Conservation (phyloP, 768 basidiomycete species). For the Suillus discolor region DNA sequence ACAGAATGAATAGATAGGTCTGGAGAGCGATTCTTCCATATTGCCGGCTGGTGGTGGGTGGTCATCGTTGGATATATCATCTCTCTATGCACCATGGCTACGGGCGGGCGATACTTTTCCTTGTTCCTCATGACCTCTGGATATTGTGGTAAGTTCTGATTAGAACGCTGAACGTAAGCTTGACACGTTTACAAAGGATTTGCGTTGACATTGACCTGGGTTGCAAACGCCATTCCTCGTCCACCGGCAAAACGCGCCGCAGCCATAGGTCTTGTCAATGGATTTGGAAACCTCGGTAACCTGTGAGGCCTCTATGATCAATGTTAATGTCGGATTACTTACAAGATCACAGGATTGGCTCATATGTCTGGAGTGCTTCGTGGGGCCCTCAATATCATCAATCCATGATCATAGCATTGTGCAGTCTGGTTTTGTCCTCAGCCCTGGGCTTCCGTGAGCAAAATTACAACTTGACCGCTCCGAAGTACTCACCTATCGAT, state of each 20-base stretch:
- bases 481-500: neutral
- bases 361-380: constrained; percentile 60
- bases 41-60: constrained; percentile 59
- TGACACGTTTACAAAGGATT: constrained; percentile 32
- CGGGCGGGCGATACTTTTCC: constrained; percentile 56
- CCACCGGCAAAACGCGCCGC: constrained; percentile 56
- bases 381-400: constrained; percentile 68
- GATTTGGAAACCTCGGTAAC: constrained; percentile 58
- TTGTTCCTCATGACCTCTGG: constrained; percentile 66
- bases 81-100: constrained; percentile 50
- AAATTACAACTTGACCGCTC: neutral
- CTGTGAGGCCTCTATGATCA: constrained; percentile 42
- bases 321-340: neutral
- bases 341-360: constrained; percentile 47
- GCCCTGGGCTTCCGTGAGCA: constrained; percentile 37
- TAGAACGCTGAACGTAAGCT: neutral
- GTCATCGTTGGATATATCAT: constrained; percentile 64
- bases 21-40: constrained; percentile 69
- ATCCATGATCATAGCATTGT: constrained; percentile 55
- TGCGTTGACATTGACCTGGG: constrained; percentile 57
- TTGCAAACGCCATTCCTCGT: constrained; percentile 59
- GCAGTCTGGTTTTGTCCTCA: constrained; percentile 33
- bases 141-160: constrained; percentile 38
- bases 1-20: constrained; percentile 44
- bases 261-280: constrained; percentile 66